Base-by-base conservation (phyloP, 2,329 filamentous ascomycete species). In the Colletotrichum siamense region DNA sequence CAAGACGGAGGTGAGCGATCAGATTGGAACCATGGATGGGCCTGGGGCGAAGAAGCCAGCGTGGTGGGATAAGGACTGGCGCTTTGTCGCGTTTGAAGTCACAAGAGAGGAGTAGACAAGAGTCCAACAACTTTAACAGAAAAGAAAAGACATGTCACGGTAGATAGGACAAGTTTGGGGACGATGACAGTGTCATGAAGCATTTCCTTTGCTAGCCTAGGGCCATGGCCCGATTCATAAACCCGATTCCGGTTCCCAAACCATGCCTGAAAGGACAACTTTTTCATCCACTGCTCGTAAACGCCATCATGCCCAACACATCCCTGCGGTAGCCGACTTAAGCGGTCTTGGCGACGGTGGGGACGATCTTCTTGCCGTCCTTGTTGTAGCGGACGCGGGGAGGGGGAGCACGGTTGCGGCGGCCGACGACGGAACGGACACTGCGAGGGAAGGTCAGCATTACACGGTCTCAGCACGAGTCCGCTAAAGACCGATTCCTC, bases 351-450 rank as follows among this genome's bases (percentile, higher is more conserved):
- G 92, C 91, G 82, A 91, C 90, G 86, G 94, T 94, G 82, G 96
- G 96, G 88, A 94, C 94, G 87, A 99, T 94, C 95, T 99, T 99
- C 96, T 99, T 99, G 92, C 76, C 96, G 87, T 99, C 97, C 94
- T 99, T 98, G 95, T 99, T 99, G 95, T 98, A 99, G 85, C 97
- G 93, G 85, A 99, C 96, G 87, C 97, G 94, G 86, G 97, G 97
- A 83, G 97, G 97, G 85, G 97, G 98, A 85, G 96, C 96, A 89
- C 97, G 95, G 95, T 99, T 99, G 90, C 97, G 97, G 88, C 97
- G 96, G 85, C 98, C 97, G 86, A 95, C 96, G 83, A 95, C 93
- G 82, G 97, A 99, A 85, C 97, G 97, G 88, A 99, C 97, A 94
- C 97, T 99, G 84, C 82, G 75, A 77, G 71, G 71, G 78, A 77